These are phyloP conservation scores for Vaccinium myrtillus DNA, from an alignment of 148 eudicot genomes.

Conservation along the genomic window DNA sequence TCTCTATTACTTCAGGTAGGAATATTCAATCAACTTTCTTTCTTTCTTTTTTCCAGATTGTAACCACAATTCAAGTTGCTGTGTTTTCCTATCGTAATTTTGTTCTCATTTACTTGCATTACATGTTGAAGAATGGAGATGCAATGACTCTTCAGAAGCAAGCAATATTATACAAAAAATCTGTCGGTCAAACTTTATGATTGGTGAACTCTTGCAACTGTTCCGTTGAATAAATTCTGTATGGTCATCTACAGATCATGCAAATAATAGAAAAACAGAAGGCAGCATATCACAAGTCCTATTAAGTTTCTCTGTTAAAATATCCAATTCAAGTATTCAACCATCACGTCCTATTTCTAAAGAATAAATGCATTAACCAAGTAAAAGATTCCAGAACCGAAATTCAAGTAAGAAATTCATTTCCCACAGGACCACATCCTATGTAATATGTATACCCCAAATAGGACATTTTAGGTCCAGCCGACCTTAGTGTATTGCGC, in stretches of 20 bases:
- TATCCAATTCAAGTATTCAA: constrained; percentile 11
- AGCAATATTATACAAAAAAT: neutral
- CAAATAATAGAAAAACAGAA: neutral
- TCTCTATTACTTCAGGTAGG: neutral
- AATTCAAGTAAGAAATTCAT: constrained; percentile 1
- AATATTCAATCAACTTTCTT: neutral
- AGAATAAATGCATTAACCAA: neutral
- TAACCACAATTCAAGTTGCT: neutral
- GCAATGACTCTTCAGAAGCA: neutral
- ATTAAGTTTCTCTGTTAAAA: neutral
- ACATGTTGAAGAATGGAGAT: neutral
- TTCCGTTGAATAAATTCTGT: neutral
- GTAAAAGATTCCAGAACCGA: neutral
- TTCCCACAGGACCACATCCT: neutral
- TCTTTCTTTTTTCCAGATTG: neutral
- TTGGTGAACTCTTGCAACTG: neutral
- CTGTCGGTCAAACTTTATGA: neutral
- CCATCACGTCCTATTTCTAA: neutral
- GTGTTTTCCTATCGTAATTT: neutral
- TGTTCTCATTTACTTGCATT: neutral
- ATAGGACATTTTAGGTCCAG: neutral
- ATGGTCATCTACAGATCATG: neutral
- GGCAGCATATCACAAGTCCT: neutral
- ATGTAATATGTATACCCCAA: neutral
- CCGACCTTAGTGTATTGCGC: neutral